These are phyloP conservation scores for Cucurbita ficifolia DNA, from an alignment of 306 rosid genomes.

Conservation along the genomic window DNA sequence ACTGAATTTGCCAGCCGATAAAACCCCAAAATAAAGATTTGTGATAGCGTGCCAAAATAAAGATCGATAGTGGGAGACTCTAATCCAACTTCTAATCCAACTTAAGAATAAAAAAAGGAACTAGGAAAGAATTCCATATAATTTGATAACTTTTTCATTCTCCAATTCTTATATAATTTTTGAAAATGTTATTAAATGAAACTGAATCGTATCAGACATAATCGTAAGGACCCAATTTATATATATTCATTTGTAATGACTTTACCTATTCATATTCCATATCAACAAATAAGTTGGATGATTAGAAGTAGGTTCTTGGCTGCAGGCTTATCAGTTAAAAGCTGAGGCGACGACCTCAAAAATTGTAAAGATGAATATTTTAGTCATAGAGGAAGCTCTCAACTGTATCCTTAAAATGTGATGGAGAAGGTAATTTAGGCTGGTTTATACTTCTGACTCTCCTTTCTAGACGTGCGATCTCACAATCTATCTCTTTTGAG, in stretches of 20 bases:
- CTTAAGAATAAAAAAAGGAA: background rate
- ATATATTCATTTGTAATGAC: background rate
- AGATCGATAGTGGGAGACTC: background rate
- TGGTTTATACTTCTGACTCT: constrained; percentile 1
- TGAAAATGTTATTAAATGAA: background rate
- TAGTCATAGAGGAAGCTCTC: constrained; percentile 61
- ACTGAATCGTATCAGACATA: background rate
- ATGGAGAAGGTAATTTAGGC: constrained; percentile 44
- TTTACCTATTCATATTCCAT: background rate
- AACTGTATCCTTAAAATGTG: constrained; percentile 19
- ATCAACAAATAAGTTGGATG: background rate
- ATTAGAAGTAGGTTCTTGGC: background rate
- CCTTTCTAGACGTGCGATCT: too few relatives aligned
- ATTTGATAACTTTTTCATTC: background rate
- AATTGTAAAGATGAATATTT: constrained; percentile 50
- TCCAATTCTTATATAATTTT: background rate
- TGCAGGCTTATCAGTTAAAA: constrained; percentile 50
- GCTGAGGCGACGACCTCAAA: constrained; percentile 35
- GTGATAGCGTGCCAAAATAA: constrained; percentile 26
- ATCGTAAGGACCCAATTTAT: background rate
- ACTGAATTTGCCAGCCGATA: constrained; percentile 78
- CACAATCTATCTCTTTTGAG: too few relatives aligned
- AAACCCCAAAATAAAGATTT: constrained; percentile 47
- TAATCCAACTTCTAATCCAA: too few relatives aligned
- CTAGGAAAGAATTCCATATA: background rate